Evolutionary conservation across 495 filamentous ascomycete genomes (phyloP), one percentile per base, ranked within the genome.

Genomic region (Penicillium cinerascens): DNA sequence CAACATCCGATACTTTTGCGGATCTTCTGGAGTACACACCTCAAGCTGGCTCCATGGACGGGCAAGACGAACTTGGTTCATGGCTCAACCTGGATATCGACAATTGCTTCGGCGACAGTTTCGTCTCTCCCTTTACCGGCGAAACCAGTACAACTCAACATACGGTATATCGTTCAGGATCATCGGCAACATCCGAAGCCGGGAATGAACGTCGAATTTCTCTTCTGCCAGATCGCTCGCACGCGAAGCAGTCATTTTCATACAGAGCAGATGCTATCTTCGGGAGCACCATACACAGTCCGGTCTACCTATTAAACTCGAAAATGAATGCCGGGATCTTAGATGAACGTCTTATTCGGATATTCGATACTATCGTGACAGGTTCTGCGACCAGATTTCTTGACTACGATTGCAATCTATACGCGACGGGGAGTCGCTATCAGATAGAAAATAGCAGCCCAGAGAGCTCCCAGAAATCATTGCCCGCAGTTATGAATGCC

Each of bases 281-380:
- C 15, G 47, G 47, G 0, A 42, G 38, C 15, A 56, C 56, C 22
- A 42, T 42, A 16, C 43, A 42, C 27, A 67, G 61, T 22, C 61
- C 64, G 6, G 47, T 64, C n/a, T 25, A 56, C 38, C 41, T 67
- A 15, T 38, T 67, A 17, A 67, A 62, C 21, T 60, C 61, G 10
- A 60, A 40, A 41, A 42, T 67, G 26, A 50, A 64, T 33, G 49
- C 54, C 4, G 52, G 42, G 16, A 50, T 64, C 0, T 46, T 67
- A 2, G 61, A 59, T 25, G 46, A 55, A 17, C 44, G 52, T 22
- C 52, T 65, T 7, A 35, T 42, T 0, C 40, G 44, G 20, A 67
- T 62, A 9, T 63, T 60, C 25, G 49, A 64, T 7, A 43, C 54
- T 3, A 63, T 67, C 13, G 49, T 64, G 11, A 60, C 43, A 16